phyloP scores from a whole-genome alignment of 495 filamentous ascomycete genomes.

The Lepraria neglecta region DNA sequence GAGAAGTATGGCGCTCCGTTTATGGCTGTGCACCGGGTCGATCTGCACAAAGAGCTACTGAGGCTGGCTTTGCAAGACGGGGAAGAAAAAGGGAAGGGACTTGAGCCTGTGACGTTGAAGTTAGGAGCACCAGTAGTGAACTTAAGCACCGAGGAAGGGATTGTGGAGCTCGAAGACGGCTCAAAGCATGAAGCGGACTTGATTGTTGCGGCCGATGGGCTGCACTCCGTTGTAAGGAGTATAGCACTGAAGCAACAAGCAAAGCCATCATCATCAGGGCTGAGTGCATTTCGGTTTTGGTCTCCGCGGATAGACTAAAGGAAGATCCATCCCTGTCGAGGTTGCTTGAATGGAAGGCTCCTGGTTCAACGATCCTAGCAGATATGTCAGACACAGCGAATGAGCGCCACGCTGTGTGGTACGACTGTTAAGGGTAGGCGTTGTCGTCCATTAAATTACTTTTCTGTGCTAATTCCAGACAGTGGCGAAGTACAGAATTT shows the following conservation, averaged over 20 bases:
- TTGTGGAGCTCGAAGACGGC: constrained; percentile 35
- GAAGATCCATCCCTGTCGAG: constrained; percentile 27
- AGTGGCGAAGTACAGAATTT: constrained; percentile 41
- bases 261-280: constrained; percentile 12
- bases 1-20: constrained; percentile 19
- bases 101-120: constrained; percentile 27
- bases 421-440: constrained; percentile 32
- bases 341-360: constrained; percentile 19
- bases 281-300: constrained; percentile 36
- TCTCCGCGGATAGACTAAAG: constrained; percentile 31
- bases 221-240: constrained; percentile 36
- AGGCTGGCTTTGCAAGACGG: constrained; percentile 30
- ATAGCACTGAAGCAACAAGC: constrained; percentile 27
- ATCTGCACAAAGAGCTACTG: constrained; percentile 44
- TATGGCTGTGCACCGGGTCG: constrained; percentile 45
- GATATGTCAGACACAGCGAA: constrained; percentile 15
- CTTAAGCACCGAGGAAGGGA: constrained; percentile 34
- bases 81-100: constrained; percentile 24
- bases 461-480: background rate
- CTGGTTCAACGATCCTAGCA: constrained; percentile 22
- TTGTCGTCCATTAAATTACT: constrained; percentile 10
- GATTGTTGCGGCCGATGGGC: constrained; percentile 45
- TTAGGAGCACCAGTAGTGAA: constrained; percentile 15
- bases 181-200: constrained; percentile 36
- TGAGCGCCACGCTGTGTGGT: constrained; percentile 34